Percentiles rank a stretch among this genome's conserved stretches.
These are phyloP conservation scores for Camelina laxa DNA, from an alignment of 345 rosid species.

Conservation along the genomic window DNA sequence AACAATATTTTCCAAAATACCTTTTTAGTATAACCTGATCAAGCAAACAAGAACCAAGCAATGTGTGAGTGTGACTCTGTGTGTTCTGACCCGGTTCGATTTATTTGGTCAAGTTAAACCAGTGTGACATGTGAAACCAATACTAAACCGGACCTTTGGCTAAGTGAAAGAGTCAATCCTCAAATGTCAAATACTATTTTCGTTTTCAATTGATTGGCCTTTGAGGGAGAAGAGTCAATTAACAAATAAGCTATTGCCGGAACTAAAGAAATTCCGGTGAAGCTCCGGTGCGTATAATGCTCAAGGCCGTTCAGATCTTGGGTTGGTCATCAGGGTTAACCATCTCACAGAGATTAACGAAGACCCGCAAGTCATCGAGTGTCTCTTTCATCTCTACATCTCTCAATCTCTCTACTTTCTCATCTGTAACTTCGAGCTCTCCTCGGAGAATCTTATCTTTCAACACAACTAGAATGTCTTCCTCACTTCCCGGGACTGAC, in stretches of 20 bases:
- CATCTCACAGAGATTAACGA: constrained; percentile 58
- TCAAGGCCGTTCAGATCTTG: constrained; percentile 70
- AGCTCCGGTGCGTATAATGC: constrained; percentile 52
- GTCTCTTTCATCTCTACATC: constrained; percentile 45
- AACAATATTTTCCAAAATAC: not conserved
- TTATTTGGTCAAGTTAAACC: not conserved
- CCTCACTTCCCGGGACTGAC: constrained; percentile 56
- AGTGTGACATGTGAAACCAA: not conserved
- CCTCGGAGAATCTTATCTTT: constrained; percentile 44
- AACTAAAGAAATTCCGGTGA: constrained; percentile 6
- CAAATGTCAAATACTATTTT: constrained; percentile 14
- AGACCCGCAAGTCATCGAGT: constrained; percentile 47
- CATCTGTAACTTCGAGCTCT: constrained; percentile 27
- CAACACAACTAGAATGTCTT: constrained; percentile 46
- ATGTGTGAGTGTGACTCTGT: no score
- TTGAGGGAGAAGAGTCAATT: not conserved
- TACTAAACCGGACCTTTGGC: constrained; percentile 5
- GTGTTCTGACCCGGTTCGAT: not conserved
- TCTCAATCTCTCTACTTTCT: constrained; percentile 40
- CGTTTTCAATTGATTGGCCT: constrained; percentile 13
- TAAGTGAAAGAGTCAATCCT: constrained; percentile 17
- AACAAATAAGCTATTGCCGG: constrained; percentile 20
- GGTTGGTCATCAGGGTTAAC: constrained; percentile 59
- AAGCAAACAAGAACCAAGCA: not conserved
- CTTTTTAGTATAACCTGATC: not conserved